Percentiles rank a stretch among this genome's conserved stretches.
Conservation (phyloP, 2,329 filamentous ascomycete species). For the Dichotomopilus funicola region DNA sequence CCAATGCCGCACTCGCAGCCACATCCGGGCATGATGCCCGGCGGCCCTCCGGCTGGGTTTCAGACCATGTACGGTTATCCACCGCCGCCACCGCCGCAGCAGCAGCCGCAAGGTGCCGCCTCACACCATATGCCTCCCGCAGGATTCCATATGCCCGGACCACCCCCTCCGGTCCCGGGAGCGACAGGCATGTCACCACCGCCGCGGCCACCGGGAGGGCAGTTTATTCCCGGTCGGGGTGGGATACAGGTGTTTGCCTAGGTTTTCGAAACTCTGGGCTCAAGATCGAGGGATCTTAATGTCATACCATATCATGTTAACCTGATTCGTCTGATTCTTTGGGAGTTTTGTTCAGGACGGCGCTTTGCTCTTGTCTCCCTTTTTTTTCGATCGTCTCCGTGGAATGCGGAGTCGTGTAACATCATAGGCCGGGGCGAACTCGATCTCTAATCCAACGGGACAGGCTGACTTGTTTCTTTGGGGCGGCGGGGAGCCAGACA, state of each 20-base stretch:
- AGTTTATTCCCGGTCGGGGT: constrained; percentile 2
- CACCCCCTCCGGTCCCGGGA: neutral
- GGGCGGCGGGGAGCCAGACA: too few relatives aligned
- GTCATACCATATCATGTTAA: too few relatives aligned
- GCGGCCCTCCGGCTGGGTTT: constrained; percentile 9
- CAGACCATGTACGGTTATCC: constrained; percentile 11
- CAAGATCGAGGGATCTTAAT: too few relatives aligned
- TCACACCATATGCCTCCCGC: neutral
- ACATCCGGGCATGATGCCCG: constrained; percentile 4
- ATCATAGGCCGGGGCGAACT: too few relatives aligned
- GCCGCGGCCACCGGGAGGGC: constrained; percentile 5
- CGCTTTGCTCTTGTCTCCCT: too few relatives aligned
- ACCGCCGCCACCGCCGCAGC: neutral
- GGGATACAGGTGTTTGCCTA: constrained; percentile 13
- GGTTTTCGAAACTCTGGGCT: neutral
- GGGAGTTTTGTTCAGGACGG: too few relatives aligned
- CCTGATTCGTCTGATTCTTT: too few relatives aligned
- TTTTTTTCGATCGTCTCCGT: too few relatives aligned
- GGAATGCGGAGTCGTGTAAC: too few relatives aligned
- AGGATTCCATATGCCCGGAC: neutral
- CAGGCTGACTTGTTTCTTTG: too few relatives aligned
- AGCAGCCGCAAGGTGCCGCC: neutral
- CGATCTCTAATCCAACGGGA: too few relatives aligned
- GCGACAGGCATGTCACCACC: constrained; percentile 4
- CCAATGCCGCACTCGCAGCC: neutral